These are phyloP conservation scores for Zoysia japonica DNA, from an alignment of 176 grass and related monocot genomes.

Conservation along the genomic window DNA sequence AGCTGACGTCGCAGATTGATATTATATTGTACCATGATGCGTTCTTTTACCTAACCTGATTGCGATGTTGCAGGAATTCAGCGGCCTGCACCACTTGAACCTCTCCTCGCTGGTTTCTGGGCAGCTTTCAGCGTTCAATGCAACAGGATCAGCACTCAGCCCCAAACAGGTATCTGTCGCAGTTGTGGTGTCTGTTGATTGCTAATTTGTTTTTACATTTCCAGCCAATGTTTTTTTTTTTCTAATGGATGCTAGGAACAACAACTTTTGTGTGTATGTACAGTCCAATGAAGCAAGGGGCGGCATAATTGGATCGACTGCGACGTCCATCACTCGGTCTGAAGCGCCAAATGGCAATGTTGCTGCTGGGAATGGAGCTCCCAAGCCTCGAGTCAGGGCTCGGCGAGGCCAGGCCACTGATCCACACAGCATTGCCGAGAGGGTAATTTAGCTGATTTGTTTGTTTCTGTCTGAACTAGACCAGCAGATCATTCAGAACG, in stretches of 20 bases:
- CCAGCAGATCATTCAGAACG: not conserved
- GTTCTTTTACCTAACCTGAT: constrained; percentile 21
- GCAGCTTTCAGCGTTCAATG: constrained; percentile 32
- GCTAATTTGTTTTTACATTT: not conserved
- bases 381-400: constrained; percentile 32
- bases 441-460: not conserved
- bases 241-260: not conserved
- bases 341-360: constrained; percentile 26
- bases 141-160: not conserved
- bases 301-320: not conserved
- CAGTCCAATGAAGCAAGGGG: constrained; percentile 21
- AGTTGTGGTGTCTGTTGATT: not conserved
- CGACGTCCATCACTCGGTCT: not conserved
- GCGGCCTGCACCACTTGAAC: constrained; percentile 38
- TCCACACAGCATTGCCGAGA: constrained; percentile 55
- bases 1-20: constrained; percentile 21
- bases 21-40: constrained; percentile 11
- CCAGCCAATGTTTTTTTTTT: not conserved
- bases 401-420: constrained; percentile 50
- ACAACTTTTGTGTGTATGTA: not conserved
- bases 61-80: constrained; percentile 37
- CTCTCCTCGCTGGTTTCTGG: constrained; percentile 40
- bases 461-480: not conserved
- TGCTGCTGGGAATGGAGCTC: constrained; percentile 14
- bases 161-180: constrained; percentile 25